Percentiles rank a stretch among this genome's conserved stretches.
phyloP scores from a whole-genome alignment of 2,329 filamentous ascomycete genomes.

The Monosporascus ibericus region DNA sequence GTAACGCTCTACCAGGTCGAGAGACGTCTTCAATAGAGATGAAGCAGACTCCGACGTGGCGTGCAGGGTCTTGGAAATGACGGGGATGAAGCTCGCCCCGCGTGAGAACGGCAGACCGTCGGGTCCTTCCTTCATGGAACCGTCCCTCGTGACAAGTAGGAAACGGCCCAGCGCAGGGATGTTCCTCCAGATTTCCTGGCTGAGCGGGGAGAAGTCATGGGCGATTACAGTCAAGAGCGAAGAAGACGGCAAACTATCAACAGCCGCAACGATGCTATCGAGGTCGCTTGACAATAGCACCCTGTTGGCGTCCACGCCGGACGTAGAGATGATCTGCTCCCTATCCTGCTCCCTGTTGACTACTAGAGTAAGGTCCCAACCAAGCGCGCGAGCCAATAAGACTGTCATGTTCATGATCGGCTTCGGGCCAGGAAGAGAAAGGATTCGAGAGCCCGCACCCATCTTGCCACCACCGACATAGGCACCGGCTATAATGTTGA shows the following conservation, averaged over 20 bases:
- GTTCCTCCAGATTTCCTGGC: constrained; percentile 7
- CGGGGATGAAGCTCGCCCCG: constrained; percentile 6
- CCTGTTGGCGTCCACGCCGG: constrained; percentile 1
- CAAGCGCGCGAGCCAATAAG: not conserved
- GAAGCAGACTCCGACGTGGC: not conserved
- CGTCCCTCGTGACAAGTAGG: constrained; percentile 1
- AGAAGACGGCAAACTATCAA: not conserved
- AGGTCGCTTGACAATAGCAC: constrained; percentile 3
- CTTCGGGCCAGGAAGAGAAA: constrained; percentile 1
- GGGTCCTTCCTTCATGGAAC: not conserved
- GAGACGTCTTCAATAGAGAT: not conserved
- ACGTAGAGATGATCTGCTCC: constrained; percentile 2
- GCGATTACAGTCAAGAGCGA: constrained; percentile 3
- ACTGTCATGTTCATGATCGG: not conserved
- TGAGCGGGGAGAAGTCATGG: constrained; percentile 5
- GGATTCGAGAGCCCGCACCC: not conserved
- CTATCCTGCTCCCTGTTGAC: not conserved
- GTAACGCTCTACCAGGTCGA: not conserved
- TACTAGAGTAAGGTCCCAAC: constrained; percentile 2
- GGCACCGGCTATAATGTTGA: not conserved
- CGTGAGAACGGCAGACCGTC: constrained; percentile 6
- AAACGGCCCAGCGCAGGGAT: constrained; percentile 4
- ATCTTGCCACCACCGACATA: not conserved
- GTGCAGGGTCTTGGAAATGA: constrained; percentile 1
- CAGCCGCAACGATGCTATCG: not conserved